Percentiles rank a stretch among this genome's conserved stretches.
These are phyloP conservation scores for Lactarius sanguifluus DNA, from an alignment of 768 basidiomycete genomes.

Conservation along the genomic window DNA sequence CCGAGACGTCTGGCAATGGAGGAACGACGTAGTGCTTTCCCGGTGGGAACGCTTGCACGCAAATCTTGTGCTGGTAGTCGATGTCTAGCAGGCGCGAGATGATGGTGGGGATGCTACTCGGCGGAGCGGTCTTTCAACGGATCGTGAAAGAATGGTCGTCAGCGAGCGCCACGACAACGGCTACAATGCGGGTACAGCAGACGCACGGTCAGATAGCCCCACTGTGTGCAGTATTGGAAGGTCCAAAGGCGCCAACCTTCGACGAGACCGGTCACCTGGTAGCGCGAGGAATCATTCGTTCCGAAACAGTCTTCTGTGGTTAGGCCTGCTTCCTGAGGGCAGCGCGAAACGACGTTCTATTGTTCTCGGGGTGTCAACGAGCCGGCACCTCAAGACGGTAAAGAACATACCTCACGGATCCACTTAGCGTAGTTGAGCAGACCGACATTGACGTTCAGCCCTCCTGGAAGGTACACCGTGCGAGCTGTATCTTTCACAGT, in stretches of 20 bases:
- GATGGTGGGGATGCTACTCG: constrained; percentile 65
- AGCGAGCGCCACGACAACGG: not conserved
- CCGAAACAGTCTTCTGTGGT: constrained; percentile 80
- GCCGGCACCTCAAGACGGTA: not conserved
- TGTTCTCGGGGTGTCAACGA: constrained; percentile 39
- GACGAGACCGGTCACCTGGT: constrained; percentile 56
- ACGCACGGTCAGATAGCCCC: constrained; percentile 88
- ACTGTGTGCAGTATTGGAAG: constrained; percentile 93
- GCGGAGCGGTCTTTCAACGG: constrained; percentile 62
- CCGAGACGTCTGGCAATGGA: constrained; percentile 69
- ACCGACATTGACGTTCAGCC: constrained; percentile 49
- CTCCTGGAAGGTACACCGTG: constrained; percentile 4
- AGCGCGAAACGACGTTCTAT: constrained; percentile 28
- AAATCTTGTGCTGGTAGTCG: constrained; percentile 69
- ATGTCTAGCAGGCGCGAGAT: constrained; percentile 75
- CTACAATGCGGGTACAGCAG: not conserved
- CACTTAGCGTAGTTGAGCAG: constrained; percentile 74
- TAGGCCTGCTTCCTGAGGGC: constrained; percentile 37
- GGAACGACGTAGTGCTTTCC: constrained; percentile 78
- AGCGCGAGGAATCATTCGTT: constrained; percentile 66
- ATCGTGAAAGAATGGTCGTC: not conserved
- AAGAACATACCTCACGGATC: constrained; percentile 59
- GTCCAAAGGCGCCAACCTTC: constrained; percentile 86
- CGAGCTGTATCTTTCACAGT: constrained; percentile 3
- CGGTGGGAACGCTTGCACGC: constrained; percentile 70